phyloP scores from a whole-genome alignment of 1,139 yeast genomes.

The Yarrowia galli region DNA sequence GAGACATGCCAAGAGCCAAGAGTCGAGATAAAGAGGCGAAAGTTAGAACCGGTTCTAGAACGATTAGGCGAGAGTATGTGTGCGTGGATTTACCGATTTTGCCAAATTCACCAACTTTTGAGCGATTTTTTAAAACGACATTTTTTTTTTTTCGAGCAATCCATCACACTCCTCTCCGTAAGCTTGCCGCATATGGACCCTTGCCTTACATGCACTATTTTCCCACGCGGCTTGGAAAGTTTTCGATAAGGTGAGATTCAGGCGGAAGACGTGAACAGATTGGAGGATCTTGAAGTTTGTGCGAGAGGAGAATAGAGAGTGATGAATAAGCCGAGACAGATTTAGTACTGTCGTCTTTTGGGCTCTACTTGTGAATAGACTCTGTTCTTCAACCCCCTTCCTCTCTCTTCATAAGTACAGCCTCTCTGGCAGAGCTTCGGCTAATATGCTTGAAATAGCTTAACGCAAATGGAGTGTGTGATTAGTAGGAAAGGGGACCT shows the following conservation, averaged over 20 bases:
- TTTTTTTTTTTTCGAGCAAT: too few relatives aligned
- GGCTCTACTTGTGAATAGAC: too few relatives aligned
- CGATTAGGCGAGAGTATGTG: too few relatives aligned
- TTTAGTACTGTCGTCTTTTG: too few relatives aligned
- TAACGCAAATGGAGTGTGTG: neutral
- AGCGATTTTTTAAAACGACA: too few relatives aligned
- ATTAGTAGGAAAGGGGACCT: too few relatives aligned
- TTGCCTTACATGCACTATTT: conserved; percentile 3
- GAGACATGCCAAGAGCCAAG: conserved; percentile 19
- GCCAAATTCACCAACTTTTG: too few relatives aligned
- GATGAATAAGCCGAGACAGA: neutral
- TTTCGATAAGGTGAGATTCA: conserved; percentile 20
- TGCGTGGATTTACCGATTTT: neutral
- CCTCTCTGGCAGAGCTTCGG: neutral
- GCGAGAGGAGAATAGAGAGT: too few relatives aligned
- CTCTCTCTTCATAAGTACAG: neutral
- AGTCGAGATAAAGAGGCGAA: conserved; percentile 13
- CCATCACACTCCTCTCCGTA: too few relatives aligned
- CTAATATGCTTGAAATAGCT: conserved; percentile 13
- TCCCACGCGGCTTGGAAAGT: conserved; percentile 23
- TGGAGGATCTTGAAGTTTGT: too few relatives aligned
- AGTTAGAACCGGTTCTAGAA: neutral
- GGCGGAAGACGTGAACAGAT: neutral
- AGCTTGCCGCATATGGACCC: too few relatives aligned
- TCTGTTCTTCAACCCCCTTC: too few relatives aligned